Conservation (phyloP, 371 early-diverging fungal genomes). For the Gilbertella persicaria region DNA sequence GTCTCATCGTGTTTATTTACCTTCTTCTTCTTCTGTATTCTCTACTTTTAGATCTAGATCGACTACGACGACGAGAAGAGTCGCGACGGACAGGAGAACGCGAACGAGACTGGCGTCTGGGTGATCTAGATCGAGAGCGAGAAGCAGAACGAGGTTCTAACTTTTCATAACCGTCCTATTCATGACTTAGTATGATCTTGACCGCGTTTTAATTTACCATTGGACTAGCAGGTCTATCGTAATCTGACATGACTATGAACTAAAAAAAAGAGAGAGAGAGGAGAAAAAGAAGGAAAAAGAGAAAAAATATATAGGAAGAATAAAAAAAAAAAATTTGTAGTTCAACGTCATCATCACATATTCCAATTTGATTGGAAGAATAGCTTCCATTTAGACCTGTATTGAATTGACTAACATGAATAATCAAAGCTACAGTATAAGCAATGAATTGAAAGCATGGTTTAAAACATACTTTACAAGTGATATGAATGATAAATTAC, state of each 20-base stretch:
- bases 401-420: no score
- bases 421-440: no score
- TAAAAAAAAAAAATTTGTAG: background rate
- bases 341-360: background rate
- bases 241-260: conserved; percentile 25
- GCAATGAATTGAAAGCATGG: no score
- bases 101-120: conserved; percentile 17
- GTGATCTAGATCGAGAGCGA: conserved; percentile 24
- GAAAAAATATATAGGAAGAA: no score
- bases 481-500: no score
- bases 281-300: background rate
- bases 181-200: background rate
- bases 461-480: no score
- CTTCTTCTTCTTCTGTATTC: conserved; percentile 32
- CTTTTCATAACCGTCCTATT: conserved; percentile 11
- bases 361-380: no score
- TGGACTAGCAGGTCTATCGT: conserved; percentile 24
- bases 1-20: conserved; percentile 12
- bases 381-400: no score
- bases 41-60: conserved; percentile 35
- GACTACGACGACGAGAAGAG: conserved; percentile 34
- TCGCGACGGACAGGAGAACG: conserved; percentile 30
- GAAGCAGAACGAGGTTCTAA: conserved; percentile 17
- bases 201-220: conserved; percentile 3
- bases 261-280: background rate